Conservation (phyloP, 2,329 filamentous ascomycete genomes). For the Pezizomycotina sp. region DNA sequence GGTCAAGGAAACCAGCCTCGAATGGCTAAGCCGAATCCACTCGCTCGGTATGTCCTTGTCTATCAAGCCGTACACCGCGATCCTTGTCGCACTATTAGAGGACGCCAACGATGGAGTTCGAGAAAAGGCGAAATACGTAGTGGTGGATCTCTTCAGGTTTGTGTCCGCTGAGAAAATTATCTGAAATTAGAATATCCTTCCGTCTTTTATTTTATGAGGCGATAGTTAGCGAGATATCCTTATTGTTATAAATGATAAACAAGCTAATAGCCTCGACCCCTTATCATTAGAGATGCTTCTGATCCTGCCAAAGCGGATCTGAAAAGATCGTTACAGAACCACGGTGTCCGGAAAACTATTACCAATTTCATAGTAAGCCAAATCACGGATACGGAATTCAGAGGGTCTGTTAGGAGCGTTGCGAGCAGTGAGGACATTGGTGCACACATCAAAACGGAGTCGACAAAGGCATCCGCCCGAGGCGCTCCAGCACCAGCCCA, state of each 20-base stretch:
- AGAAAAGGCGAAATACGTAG: conserved; percentile 63
- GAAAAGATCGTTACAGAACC: conserved; percentile 67
- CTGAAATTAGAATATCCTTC: conserved; percentile 5
- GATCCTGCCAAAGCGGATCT: conserved; percentile 74
- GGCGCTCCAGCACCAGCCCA: too few relatives aligned
- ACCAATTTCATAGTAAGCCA: conserved; percentile 63
- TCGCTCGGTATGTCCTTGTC: conserved; percentile 39
- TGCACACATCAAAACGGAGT: too few relatives aligned
- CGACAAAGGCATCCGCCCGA: too few relatives aligned
- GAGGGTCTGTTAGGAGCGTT: conserved; percentile 8
- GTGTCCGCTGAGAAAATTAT: conserved; percentile 20
- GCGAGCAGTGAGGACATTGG: conserved; percentile 1
- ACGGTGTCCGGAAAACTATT: conserved; percentile 75
- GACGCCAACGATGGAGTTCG: conserved; percentile 78
- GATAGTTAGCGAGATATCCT: too few relatives aligned
- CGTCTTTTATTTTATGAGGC: conserved; percentile 4
- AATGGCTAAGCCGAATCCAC: conserved; percentile 69
- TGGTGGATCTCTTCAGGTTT: conserved; percentile 74
- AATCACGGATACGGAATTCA: conserved; percentile 34
- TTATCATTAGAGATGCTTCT: conserved; percentile 46
- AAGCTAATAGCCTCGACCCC: conserved; percentile 8
- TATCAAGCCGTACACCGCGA: conserved; percentile 68
- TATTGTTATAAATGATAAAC: not conserved
- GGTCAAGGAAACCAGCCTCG: conserved; percentile 69
- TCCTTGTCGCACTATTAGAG: conserved; percentile 71